Conservation (phyloP, 2,329 filamentous ascomycete genomes). For the Elsinoe fawcettii region DNA sequence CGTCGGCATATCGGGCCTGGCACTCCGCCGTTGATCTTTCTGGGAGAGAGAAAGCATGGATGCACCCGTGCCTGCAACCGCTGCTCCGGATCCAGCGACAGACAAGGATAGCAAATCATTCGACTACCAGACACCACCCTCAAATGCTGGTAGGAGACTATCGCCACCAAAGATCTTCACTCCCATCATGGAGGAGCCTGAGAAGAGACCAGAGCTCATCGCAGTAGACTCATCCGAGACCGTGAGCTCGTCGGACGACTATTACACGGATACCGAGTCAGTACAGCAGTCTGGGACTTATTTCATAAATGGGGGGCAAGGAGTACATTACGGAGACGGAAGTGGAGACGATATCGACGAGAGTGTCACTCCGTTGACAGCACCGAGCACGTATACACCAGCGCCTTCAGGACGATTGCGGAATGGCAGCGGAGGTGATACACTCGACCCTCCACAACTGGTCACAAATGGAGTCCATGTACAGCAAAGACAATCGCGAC, state of each 20-base stretch:
- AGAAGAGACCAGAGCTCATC: conserved; percentile 25
- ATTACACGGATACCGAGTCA: conserved; percentile 18
- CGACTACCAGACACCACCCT: neutral
- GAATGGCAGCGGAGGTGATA: conserved; percentile 17
- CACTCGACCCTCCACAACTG: conserved; percentile 18
- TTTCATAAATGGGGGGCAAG: conserved; percentile 8
- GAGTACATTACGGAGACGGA: conserved; percentile 15
- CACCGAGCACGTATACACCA: conserved; percentile 24
- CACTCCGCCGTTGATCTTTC: neutral
- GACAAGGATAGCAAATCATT: neutral
- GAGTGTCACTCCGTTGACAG: conserved; percentile 24
- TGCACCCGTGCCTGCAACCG: conserved; percentile 2
- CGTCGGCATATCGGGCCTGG: neutral
- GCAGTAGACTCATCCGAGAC: conserved; percentile 28
- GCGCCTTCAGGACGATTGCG: conserved; percentile 12
- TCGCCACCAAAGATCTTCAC: conserved; percentile 14
- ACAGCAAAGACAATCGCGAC: conserved; percentile 28
- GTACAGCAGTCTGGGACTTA: conserved; percentile 9
- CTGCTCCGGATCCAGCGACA: neutral
- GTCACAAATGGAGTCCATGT: conserved; percentile 23
- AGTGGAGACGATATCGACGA: conserved; percentile 18
- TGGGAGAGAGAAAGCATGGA: neutral
- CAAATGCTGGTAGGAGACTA: neutral
- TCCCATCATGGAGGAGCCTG: conserved; percentile 29
- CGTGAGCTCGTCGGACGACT: conserved; percentile 22